Evolutionary conservation across 2,329 filamentous ascomycete species (phyloP).

Genomic region (Aspergillus udagawae): DNA sequence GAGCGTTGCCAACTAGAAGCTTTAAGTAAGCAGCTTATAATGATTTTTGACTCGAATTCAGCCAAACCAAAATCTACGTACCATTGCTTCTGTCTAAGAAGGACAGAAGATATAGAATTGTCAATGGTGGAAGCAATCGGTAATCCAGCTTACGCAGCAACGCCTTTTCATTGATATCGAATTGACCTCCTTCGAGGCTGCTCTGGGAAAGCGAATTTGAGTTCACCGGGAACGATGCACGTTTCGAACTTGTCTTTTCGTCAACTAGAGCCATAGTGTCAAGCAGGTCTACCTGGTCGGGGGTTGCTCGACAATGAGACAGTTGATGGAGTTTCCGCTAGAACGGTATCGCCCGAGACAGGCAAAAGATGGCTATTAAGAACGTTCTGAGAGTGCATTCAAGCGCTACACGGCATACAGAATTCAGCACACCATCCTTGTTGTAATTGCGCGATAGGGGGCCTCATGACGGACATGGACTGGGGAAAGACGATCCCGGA

Average conservation of each 20-base stretch:
- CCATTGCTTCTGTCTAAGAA: slow-evolving; percentile 44
- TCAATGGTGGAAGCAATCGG: slow-evolving; percentile 41
- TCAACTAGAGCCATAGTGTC: slow-evolving; percentile 10
- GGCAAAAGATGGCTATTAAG: neutral
- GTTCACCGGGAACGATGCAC: neutral
- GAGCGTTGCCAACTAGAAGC: slow-evolving; percentile 35
- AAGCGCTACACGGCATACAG: slow-evolving; percentile 1
- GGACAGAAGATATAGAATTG: slow-evolving; percentile 42
- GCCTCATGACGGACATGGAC: neutral
- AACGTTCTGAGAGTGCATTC: neutral
- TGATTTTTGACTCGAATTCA: neutral
- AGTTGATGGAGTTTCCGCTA: neutral
- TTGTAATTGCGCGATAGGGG: slow-evolving; percentile 11
- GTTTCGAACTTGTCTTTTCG: neutral
- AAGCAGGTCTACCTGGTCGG: neutral
- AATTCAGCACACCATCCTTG: slow-evolving; percentile 15
- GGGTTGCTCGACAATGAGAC: neutral
- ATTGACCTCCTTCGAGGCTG: slow-evolving; percentile 16
- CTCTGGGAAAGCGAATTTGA: slow-evolving; percentile 6
- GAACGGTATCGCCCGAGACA: neutral
- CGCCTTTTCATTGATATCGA: slow-evolving; percentile 34
- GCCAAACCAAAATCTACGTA: slow-evolving; percentile 4
- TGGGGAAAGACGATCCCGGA: slow-evolving; percentile 8
- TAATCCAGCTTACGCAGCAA: slow-evolving; percentile 44
- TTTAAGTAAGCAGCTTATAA: neutral